phyloP scores from a whole-genome alignment of 352 stramenopile genomes.

The Phytophthora tentaculata region DNA sequence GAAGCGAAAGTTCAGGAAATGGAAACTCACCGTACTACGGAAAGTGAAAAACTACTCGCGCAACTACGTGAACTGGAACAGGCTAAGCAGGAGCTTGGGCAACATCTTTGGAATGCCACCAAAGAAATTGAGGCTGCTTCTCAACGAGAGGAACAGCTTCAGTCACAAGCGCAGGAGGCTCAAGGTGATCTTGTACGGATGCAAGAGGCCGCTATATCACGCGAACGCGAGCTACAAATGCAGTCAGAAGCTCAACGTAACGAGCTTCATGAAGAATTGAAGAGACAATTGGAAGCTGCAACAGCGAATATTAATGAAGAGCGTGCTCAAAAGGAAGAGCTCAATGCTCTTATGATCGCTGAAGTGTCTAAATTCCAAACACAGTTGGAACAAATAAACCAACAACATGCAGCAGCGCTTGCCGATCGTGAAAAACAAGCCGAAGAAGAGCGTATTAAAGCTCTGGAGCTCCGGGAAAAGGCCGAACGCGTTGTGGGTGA shows the following conservation, averaged over 20 bases:
- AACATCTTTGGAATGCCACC: slow-evolving; percentile 66
- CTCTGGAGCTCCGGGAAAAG: slow-evolving; percentile 41
- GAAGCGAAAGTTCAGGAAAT: slow-evolving; percentile 18
- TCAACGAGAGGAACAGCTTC: slow-evolving; percentile 41
- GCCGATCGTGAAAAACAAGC: slow-evolving; percentile 26
- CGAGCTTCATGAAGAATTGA: slow-evolving; percentile 44
- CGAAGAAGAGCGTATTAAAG: slow-evolving; percentile 36
- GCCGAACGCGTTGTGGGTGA: slow-evolving; percentile 34
- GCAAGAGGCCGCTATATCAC: slow-evolving; percentile 28
- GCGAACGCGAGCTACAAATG: slow-evolving; percentile 48
- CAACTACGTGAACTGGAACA: slow-evolving; percentile 29
- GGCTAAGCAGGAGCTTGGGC: slow-evolving; percentile 61
- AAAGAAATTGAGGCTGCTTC: slow-evolving; percentile 48
- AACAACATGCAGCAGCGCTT: slow-evolving; percentile 25
- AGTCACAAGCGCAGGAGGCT: slow-evolving; percentile 24
- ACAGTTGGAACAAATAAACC: slow-evolving; percentile 42
- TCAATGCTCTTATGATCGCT: slow-evolving; percentile 60
- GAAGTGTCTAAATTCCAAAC: slow-evolving; percentile 56
- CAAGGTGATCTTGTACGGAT: slow-evolving; percentile 39
- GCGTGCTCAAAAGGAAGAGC: slow-evolving; percentile 67
- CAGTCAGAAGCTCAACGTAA: slow-evolving; percentile 52
- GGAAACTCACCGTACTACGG: slow-evolving; percentile 7
- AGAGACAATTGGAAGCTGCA: slow-evolving; percentile 45
- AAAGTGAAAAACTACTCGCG: slow-evolving; percentile 17
- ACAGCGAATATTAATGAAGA: slow-evolving; percentile 45